Conservation (phyloP, 2,329 filamentous ascomycete genomes). For the Xylaria sp. region DNA sequence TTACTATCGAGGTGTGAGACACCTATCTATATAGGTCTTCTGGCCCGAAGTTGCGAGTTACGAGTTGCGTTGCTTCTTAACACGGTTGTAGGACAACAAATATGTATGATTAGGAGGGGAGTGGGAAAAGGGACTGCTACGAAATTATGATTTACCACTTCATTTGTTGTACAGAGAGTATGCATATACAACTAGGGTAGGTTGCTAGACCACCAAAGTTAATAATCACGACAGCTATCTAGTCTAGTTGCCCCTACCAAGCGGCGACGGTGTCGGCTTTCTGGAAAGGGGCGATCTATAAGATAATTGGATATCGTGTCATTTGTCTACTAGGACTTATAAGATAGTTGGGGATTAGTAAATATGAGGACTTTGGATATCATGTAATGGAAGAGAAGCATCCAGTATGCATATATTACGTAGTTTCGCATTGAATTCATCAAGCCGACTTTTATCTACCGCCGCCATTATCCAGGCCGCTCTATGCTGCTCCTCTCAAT, state of each 20-base stretch:
- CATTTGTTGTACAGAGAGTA: slow-evolving; percentile 17
- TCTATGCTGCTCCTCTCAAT: slow-evolving; percentile 6
- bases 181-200: slow-evolving; percentile 21
- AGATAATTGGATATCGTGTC: not conserved
- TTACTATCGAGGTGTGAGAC: slow-evolving; percentile 71
- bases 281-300: not conserved
- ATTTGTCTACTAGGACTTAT: not conserved
- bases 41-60: not conserved
- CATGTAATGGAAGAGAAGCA: no score
- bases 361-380: not conserved
- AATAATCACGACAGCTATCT: slow-evolving; percentile 10
- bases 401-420: slow-evolving; percentile 4
- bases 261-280: slow-evolving; percentile 17
- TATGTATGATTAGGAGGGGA: slow-evolving; percentile 22
- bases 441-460: slow-evolving; percentile 26
- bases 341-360: not conserved
- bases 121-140: slow-evolving; percentile 14
- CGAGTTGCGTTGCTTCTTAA: not conserved
- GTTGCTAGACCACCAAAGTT: slow-evolving; percentile 1
- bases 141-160: slow-evolving; percentile 25
- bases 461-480: not conserved
- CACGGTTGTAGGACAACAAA: slow-evolving; percentile 2
- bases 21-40: not conserved
- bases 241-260: not conserved
- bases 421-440: slow-evolving; percentile 3